These are phyloP conservation scores for Pythium dissimile DNA, from an alignment of 352 stramenopile genomes.

Conservation along the genomic window DNA sequence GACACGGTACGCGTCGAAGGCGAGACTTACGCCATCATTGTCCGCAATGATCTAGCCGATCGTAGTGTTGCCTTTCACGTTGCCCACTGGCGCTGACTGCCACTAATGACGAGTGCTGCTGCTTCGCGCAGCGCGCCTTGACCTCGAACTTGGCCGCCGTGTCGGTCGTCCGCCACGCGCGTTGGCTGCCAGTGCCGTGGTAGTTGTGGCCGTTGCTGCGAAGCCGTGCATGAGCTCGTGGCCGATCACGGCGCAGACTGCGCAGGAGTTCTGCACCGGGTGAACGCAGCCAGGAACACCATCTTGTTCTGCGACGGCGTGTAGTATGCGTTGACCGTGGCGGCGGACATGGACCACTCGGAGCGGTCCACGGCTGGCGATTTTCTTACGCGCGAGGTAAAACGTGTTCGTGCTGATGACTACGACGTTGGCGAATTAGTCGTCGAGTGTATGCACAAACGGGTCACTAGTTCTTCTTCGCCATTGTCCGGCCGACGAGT, in stretches of 20 bases:
- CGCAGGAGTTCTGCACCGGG: constrained; percentile 88
- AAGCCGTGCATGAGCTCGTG: constrained; percentile 95
- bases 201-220: constrained; percentile 86
- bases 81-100: constrained; percentile 32
- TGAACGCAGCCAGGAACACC: constrained; percentile 86
- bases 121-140: constrained; percentile 48
- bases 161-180: constrained; percentile 87
- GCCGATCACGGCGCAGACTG: constrained; percentile 88
- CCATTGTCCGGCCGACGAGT: constrained; percentile 33
- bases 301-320: constrained; percentile 76
- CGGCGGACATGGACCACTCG: constrained; percentile 86
- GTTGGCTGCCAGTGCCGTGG: constrained; percentile 82
- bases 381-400: constrained; percentile 24
- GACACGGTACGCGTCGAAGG: constrained; percentile 53
- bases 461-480: constrained; percentile 36
- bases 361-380: constrained; percentile 48
- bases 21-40: constrained; percentile 54
- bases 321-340: constrained; percentile 89
- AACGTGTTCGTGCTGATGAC: constrained; percentile 30
- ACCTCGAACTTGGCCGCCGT: constrained; percentile 68
- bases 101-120: constrained; percentile 48
- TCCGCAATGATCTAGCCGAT: constrained; percentile 79
- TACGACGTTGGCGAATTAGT: constrained; percentile 52
- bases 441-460: constrained; percentile 21
- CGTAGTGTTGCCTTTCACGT: constrained; percentile 59